These are phyloP conservation scores for Podospora bellae-mahoneyi DNA, from an alignment of 495 filamentous ascomycete genomes.

Conservation along the genomic window DNA sequence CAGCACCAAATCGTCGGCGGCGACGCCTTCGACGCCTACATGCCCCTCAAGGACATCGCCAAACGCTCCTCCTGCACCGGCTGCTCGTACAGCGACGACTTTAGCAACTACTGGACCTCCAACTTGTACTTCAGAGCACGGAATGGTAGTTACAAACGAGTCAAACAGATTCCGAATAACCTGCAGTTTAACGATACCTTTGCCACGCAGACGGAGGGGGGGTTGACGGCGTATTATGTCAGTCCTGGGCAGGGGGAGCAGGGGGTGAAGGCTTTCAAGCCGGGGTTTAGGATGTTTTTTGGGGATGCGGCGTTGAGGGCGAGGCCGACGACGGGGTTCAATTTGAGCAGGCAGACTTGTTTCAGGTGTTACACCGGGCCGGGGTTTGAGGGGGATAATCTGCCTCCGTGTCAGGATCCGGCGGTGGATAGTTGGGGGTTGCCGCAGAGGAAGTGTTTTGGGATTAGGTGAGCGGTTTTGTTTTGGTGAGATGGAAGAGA, in stretches of 20 bases:
- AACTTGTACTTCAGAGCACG: background rate
- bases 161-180: background rate
- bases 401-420: background rate
- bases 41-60: constrained; percentile 6
- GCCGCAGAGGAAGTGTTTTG: background rate
- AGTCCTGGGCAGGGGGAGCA: background rate
- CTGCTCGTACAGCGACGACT: background rate
- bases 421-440: background rate
- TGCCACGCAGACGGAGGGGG: background rate
- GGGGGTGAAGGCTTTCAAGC: background rate
- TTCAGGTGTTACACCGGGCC: background rate
- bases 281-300: constrained; percentile 2
- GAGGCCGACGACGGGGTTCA: background rate
- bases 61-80: background rate
- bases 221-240: constrained; percentile 4
- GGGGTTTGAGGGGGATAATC: background rate
- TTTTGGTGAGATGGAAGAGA: background rate
- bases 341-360: background rate
- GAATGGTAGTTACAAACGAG: constrained; percentile 4
- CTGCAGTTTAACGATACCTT: constrained; percentile 5
- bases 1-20: constrained; percentile 8
- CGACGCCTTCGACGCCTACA: constrained; percentile 3
- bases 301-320: background rate
- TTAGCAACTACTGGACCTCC: constrained; percentile 3
- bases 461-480: constrained; percentile 7